Percentiles rank a stretch among this genome's conserved stretches.
Evolutionary conservation across 768 basidiomycete species (phyloP).

Genomic region (Lyophyllum shimeji): DNA sequence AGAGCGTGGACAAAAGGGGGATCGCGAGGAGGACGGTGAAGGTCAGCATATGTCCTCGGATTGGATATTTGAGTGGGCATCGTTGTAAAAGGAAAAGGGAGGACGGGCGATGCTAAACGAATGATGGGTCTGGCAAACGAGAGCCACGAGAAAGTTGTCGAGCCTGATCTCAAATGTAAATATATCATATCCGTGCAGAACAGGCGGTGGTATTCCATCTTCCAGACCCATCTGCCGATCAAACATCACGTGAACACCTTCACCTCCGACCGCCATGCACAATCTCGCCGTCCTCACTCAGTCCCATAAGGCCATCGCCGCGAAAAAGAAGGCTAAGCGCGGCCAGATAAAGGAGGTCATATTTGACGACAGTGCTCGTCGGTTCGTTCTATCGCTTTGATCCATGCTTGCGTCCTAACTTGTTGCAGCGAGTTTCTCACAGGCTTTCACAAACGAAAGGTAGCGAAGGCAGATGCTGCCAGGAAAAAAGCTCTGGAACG

Average conservation of each 20-base stretch:
- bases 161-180: conserved; percentile 11
- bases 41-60: conserved; percentile 15
- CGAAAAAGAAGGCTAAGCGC: conserved; percentile 64
- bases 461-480: conserved; percentile 77
- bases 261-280: conserved; percentile 11
- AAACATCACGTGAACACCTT: conserved; percentile 15
- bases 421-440: conserved; percentile 79
- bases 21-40: conserved; percentile 7
- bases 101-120: not conserved
- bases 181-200: conserved; percentile 14
- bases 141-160: conserved; percentile 6
- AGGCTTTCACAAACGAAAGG: conserved; percentile 91
- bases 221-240: conserved; percentile 12
- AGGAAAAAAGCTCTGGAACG: conserved; percentile 71
- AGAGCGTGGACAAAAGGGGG: conserved; percentile 23
- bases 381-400: conserved; percentile 39
- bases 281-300: conserved; percentile 58
- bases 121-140: conserved; percentile 7
- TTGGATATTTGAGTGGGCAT: conserved; percentile 11
- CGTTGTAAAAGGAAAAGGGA: not conserved
- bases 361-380: conserved; percentile 85
- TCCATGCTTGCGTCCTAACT: conserved; percentile 5
- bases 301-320: conserved; percentile 60
- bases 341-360: conserved; percentile 77
- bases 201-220: not conserved